phyloP scores from a whole-genome alignment of 106 monocot genomes.

The Dendrobium officinale region DNA sequence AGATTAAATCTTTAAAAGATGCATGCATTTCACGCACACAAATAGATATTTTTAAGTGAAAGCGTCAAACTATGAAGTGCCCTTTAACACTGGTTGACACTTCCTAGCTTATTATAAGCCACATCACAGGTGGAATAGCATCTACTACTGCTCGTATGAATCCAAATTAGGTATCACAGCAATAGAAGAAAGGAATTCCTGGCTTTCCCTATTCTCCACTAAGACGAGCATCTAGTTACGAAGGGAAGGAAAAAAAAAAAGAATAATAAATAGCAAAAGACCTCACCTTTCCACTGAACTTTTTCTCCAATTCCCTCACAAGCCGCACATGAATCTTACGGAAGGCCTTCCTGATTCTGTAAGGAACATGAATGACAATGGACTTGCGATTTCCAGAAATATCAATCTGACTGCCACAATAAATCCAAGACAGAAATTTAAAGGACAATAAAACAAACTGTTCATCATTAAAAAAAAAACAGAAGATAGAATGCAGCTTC shows the following conservation, averaged over 20 bases:
- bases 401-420: slow-evolving; percentile 57
- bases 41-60: background rate
- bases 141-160: background rate
- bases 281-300: slow-evolving; percentile 90
- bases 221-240: background rate
- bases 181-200: background rate
- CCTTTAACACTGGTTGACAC: background rate
- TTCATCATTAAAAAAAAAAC: background rate
- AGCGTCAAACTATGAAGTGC: background rate
- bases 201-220: background rate
- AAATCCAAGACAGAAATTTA: background rate
- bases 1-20: background rate
- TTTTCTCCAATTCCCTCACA: slow-evolving; percentile 93
- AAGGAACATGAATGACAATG: slow-evolving; percentile 79
- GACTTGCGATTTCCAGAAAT: slow-evolving; percentile 68
- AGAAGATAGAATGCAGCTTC: background rate
- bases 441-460: background rate
- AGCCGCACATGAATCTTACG: slow-evolving; percentile 88
- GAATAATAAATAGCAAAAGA: background rate
- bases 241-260: background rate
- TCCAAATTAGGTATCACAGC: background rate
- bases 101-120: too few relatives aligned
- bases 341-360: slow-evolving; percentile 71
- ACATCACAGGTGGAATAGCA: too few relatives aligned
- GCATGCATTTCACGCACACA: background rate